phyloP scores from a whole-genome alignment of 768 basidiomycete species.

The Pseudohyphozyma bogoriensis region DNA sequence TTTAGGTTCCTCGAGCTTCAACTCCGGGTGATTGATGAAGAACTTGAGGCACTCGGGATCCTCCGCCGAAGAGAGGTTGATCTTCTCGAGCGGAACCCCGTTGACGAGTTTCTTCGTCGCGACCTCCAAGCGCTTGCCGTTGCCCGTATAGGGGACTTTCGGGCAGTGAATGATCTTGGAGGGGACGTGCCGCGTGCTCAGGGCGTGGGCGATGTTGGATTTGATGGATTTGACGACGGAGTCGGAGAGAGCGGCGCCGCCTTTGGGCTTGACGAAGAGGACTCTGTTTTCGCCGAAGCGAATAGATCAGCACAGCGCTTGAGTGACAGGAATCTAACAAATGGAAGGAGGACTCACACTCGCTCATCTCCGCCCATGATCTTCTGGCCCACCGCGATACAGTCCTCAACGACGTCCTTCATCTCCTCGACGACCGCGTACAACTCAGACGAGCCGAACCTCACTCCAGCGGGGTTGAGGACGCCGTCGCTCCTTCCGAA shows the following conservation, averaged over 20 bases:
- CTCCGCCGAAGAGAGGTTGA: slow-evolving; percentile 26
- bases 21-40: slow-evolving; percentile 32
- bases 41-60: slow-evolving; percentile 16
- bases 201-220: slow-evolving; percentile 15
- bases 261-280: slow-evolving; percentile 31
- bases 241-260: slow-evolving; percentile 6
- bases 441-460: slow-evolving; percentile 31
- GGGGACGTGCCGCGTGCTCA: slow-evolving; percentile 31
- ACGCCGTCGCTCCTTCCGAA: slow-evolving; percentile 29
- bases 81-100: slow-evolving; percentile 15
- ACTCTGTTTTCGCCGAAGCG: slow-evolving; percentile 1
- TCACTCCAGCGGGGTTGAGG: slow-evolving; percentile 31
- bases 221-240: slow-evolving; percentile 24
- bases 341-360: slow-evolving; percentile 20
- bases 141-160: slow-evolving; percentile 27
- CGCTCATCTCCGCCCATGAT: slow-evolving; percentile 31
- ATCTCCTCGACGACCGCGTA: slow-evolving; percentile 32
- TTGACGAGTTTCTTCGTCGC: slow-evolving; percentile 32
- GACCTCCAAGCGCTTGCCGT: slow-evolving; percentile 31
- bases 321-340: neutral
- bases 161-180: slow-evolving; percentile 20
- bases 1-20: slow-evolving; percentile 5
- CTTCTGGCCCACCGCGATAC: slow-evolving; percentile 33
- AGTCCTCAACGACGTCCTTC: slow-evolving; percentile 29
- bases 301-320: neutral